Evolutionary conservation across 208 protist species (phyloP), one percentile per base, ranked within the genome.

Genomic region (Zelonia costaricensis): DNA sequence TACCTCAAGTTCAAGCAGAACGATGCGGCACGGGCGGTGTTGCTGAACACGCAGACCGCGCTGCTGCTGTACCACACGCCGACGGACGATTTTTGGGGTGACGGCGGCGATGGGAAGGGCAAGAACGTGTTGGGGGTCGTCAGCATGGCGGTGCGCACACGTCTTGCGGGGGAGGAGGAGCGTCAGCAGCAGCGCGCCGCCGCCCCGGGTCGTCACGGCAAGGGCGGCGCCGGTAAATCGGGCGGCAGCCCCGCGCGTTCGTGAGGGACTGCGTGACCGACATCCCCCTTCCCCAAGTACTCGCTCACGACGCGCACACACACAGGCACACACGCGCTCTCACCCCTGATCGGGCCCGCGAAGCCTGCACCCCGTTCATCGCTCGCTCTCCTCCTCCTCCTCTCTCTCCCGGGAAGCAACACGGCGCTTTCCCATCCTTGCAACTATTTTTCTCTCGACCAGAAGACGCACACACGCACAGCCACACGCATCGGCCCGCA

Each of bases 1-100:
- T 95, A 95, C 75, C 82, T 88, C 65, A 95, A 95, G 72, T 92
- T 95, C 42, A 91, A 91, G 66, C 86, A 95, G 59, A 95, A 95
- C 67, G 76, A 88, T 4, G 69, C 62, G 5, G 70, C 78, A 1
- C 80, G 82, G 13, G 43, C 58, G 9, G 58, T 89, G 35, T 69
- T 95, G 43, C 57, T 95, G 33, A 59, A 66, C 28, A 95, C 89
- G 27, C 78, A 83, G 27, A 55, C 78, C 31, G 64, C 74, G 33
- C 49, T 86, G 56, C 68, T 95, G 42, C 83, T 95, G 1, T 82
- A 95, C 39, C 89, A 95, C 82, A 92, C 86, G 3, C 10, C 70
- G 4, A 76, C 54, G 3, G 89, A 95, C 57, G 80, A 89, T 42
- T 95, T 95, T 66, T 95, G 89, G 89, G 86, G 89, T 10, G 89